Evolutionary conservation across 2,329 filamentous ascomycete genomes (phyloP).

Genomic region (Thermomyces lanuginosus): DNA sequence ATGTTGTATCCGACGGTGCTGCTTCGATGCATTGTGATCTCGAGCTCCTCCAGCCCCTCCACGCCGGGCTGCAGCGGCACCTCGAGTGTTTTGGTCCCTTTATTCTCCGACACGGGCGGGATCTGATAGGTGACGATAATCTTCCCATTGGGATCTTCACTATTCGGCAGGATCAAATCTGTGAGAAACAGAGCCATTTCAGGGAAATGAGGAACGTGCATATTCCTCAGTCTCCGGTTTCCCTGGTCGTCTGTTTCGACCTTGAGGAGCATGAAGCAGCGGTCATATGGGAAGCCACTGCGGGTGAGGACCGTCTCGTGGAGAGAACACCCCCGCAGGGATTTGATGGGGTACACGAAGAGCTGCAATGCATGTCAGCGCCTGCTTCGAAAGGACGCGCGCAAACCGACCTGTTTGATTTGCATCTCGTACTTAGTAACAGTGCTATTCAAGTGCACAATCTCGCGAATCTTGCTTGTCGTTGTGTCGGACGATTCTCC

Average conservation of each 20-base stretch:
- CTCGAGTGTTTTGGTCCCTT: conserved; percentile 23
- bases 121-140: conserved; percentile 26
- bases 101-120: conserved; percentile 13
- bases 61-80: conserved; percentile 43
- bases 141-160: conserved; percentile 13
- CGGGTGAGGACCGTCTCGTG: conserved; percentile 37
- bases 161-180: conserved; percentile 26
- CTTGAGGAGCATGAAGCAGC: conserved; percentile 53
- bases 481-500: too few relatives aligned
- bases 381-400: too few relatives aligned
- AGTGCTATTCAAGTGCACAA: too few relatives aligned
- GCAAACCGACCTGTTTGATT: too few relatives aligned
- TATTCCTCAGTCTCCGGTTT: conserved; percentile 29
- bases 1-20: conserved; percentile 45
- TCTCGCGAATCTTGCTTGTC: too few relatives aligned
- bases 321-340: conserved; percentile 46
- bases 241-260: conserved; percentile 19
- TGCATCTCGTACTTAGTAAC: too few relatives aligned
- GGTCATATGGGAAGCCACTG: conserved; percentile 50
- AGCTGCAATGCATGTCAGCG: too few relatives aligned
- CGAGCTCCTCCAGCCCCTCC: conserved; percentile 29
- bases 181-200: conserved; percentile 50
- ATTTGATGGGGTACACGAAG: conserved; percentile 60
- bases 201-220: conserved; percentile 43
- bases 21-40: conserved; percentile 45